A percentile compares a stretch with the other conserved stretches of the same genome.
Evolutionary conservation across 75 land plant species (phyloP).

Genomic region (Selaginella moellendorffii): DNA sequence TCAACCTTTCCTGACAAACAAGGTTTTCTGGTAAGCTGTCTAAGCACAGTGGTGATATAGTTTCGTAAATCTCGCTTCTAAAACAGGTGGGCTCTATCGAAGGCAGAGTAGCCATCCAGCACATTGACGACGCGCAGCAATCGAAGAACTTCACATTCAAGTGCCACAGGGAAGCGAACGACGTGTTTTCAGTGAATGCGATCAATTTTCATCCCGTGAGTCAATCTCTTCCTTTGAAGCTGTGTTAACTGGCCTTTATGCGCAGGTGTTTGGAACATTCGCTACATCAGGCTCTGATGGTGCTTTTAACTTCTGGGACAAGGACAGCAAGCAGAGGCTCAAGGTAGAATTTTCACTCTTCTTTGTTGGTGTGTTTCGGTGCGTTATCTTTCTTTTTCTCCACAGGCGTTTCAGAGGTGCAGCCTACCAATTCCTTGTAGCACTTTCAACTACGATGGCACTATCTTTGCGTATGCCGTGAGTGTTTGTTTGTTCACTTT

Average conservation of each 20-base stretch:
- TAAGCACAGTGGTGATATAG: not conserved
- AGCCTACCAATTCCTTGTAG: slow-evolving; percentile 86
- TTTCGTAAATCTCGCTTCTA: not conserved
- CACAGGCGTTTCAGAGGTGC: slow-evolving; percentile 73
- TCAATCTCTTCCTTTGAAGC: not conserved
- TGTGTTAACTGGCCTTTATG: not conserved
- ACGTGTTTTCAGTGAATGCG: slow-evolving; percentile 87
- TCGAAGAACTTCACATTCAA: slow-evolving; percentile 92
- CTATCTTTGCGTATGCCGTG: slow-evolving; percentile 88
- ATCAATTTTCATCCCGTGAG: slow-evolving; percentile 96
- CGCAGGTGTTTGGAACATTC: slow-evolving; percentile 82
- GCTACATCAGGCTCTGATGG: slow-evolving; percentile 98
- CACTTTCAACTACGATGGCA: slow-evolving; percentile 84
- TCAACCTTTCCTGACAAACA: slow-evolving; percentile 95
- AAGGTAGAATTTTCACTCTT: no score
- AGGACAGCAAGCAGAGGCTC: slow-evolving; percentile 94
- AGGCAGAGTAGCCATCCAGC: slow-evolving; percentile 94
- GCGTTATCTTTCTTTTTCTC: not conserved
- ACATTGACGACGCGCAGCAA: slow-evolving; percentile 77
- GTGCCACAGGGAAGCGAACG: slow-evolving; percentile 82
- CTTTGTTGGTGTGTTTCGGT: no score
- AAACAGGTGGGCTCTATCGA: slow-evolving; percentile 86
- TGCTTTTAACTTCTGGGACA: slow-evolving; percentile 93
- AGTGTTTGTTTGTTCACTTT: slow-evolving; percentile 6
- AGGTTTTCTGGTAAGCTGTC: slow-evolving; percentile 68